Evolutionary conservation across 2,329 filamentous ascomycete species (phyloP).

Genomic region (Aspergillus carbonarius): DNA sequence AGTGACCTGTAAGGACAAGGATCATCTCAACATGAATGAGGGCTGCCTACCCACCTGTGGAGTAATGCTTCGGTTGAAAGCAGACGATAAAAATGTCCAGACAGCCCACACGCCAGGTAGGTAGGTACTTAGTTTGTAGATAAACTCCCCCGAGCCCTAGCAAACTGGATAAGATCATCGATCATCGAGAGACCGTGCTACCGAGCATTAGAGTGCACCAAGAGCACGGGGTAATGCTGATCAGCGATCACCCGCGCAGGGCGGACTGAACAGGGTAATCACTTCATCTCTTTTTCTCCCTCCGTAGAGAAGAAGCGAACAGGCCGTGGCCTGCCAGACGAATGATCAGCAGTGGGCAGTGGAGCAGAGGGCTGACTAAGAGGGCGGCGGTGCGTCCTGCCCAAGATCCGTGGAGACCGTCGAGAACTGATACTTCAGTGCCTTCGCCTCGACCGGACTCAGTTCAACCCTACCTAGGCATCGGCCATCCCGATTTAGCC

Average conservation of each 20-base stretch:
- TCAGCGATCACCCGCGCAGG: slow-evolving; percentile 1
- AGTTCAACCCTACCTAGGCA: neutral
- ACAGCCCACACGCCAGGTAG: neutral
- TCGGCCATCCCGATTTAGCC: neutral
- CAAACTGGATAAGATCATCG: neutral
- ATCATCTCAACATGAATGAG: neutral
- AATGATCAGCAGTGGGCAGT: slow-evolving; percentile 1
- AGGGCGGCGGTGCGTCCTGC: neutral
- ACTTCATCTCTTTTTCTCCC: neutral
- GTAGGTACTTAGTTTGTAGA: too few relatives aligned
- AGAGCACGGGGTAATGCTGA: slow-evolving; percentile 6
- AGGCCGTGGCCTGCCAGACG: neutral
- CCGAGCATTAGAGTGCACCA: neutral
- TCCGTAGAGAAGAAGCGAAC: neutral
- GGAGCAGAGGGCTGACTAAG: neutral
- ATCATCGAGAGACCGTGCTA: slow-evolving; percentile 1
- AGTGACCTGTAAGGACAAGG: neutral
- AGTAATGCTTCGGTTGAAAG: neutral
- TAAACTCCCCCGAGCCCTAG: neutral
- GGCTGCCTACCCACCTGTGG: neutral
- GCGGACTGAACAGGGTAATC: neutral
- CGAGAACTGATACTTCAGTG: neutral
- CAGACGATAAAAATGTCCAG: neutral
- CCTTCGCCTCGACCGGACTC: neutral
- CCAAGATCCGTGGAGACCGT: slow-evolving; percentile 2